These are phyloP conservation scores for Pleurotus giganteus DNA, from an alignment of 768 basidiomycete genomes.

Conservation along the genomic window DNA sequence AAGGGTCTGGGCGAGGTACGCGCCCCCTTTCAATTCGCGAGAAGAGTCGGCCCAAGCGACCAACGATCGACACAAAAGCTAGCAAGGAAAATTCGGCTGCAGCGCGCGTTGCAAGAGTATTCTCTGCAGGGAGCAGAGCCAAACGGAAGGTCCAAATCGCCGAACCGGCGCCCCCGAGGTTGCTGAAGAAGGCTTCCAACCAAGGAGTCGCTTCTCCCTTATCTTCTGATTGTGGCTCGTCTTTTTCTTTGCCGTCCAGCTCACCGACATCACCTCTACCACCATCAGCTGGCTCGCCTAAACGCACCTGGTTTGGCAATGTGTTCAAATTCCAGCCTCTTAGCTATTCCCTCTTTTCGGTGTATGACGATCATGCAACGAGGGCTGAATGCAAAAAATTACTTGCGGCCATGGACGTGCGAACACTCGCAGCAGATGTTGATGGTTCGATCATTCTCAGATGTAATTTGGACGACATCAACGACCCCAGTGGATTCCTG, in stretches of 20 bases:
- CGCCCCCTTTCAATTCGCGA: slow-evolving; percentile 45
- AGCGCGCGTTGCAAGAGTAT: slow-evolving; percentile 33
- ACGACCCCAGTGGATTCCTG: slow-evolving; percentile 52
- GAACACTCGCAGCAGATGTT: slow-evolving; percentile 61
- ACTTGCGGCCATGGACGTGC: slow-evolving; percentile 68
- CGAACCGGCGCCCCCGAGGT: slow-evolving; percentile 40
- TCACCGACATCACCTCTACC: slow-evolving; percentile 40
- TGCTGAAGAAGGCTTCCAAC: slow-evolving; percentile 32
- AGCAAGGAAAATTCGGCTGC: slow-evolving; percentile 60
- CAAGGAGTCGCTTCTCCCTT: slow-evolving; percentile 32
- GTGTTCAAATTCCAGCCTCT: slow-evolving; percentile 85
- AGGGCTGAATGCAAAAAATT: slow-evolving; percentile 72
- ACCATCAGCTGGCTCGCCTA: slow-evolving; percentile 38
- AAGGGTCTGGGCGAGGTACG: slow-evolving; percentile 24
- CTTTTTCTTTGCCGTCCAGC: slow-evolving; percentile 31
- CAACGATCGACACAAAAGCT: slow-evolving; percentile 18
- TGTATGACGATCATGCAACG: slow-evolving; percentile 59
- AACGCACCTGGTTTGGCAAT: slow-evolving; percentile 79
- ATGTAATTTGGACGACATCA: slow-evolving; percentile 71
- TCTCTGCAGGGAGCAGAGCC: slow-evolving; percentile 40
- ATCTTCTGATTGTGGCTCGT: slow-evolving; percentile 42
- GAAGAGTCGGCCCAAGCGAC: slow-evolving; percentile 26
- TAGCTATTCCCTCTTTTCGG: slow-evolving; percentile 54
- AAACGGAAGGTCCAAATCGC: slow-evolving; percentile 48
- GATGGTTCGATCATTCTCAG: slow-evolving; percentile 69